Evolutionary conservation across 768 basidiomycete genomes (phyloP).

Genomic region (Termitomyces sp.): DNA sequence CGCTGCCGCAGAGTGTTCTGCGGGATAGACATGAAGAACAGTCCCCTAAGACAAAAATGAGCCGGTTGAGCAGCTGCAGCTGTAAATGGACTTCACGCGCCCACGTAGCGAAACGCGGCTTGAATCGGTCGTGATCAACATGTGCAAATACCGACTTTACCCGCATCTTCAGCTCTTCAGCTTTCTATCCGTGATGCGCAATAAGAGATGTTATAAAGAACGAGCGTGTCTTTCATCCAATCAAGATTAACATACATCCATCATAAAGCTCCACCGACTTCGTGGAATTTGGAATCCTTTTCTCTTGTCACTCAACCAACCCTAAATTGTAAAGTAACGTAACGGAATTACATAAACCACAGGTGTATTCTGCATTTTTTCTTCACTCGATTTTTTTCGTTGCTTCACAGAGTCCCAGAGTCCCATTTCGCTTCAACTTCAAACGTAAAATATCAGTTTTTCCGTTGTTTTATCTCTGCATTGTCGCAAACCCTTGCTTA

Average conservation of each 20-base stretch:
- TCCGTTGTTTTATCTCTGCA: neutral
- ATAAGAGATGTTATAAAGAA: neutral
- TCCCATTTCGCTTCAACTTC: neutral
- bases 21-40: conserved; percentile 16
- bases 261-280: neutral
- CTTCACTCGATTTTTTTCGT: neutral
- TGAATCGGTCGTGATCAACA: conserved; percentile 13
- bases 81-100: neutral
- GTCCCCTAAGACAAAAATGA: neutral
- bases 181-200: neutral
- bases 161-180: neutral
- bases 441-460: neutral
- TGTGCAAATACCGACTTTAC: conserved; percentile 14
- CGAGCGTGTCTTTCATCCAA: too few species aligned
- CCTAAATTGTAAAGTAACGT: neutral
- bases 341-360: too few species aligned
- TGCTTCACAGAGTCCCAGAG: neutral
- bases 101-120: conserved; percentile 5
- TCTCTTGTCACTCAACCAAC: neutral
- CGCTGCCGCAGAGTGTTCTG: conserved; percentile 35
- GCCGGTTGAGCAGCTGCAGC: neutral
- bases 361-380: too few species aligned
- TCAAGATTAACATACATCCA: too few species aligned
- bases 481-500: conserved; percentile 26
- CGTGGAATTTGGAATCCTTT: neutral